Conservation (phyloP, 208 protist species). For the Leishmania turanica region DNA sequence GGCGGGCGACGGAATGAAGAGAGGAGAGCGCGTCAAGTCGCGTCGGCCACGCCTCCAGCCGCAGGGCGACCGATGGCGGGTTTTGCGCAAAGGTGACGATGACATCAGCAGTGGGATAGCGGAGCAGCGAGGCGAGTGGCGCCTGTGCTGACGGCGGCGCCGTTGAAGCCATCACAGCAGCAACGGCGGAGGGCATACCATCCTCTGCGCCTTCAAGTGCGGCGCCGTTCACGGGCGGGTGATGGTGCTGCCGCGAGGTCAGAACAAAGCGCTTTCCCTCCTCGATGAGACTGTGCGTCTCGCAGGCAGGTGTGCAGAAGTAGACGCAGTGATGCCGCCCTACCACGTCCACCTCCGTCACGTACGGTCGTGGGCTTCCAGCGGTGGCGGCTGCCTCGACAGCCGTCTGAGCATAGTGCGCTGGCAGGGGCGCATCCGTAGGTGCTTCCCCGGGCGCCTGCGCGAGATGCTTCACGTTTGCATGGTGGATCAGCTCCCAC, state of each 20-base stretch:
- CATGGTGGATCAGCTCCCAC: constrained; percentile 6
- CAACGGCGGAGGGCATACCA: not conserved
- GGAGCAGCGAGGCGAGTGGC: not conserved
- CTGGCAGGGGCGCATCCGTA: not conserved
- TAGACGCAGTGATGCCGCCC: constrained; percentile 17
- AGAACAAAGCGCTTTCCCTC: constrained; percentile 35
- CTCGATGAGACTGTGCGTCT: constrained; percentile 6
- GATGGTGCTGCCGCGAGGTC: not conserved
- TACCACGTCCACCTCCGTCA: constrained; percentile 20
- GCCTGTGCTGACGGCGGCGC: not conserved
- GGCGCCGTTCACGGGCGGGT: not conserved
- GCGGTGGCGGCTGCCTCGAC: not conserved
- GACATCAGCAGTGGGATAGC: constrained; percentile 13
- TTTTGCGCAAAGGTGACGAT: constrained; percentile 6
- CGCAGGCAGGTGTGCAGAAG: constrained; percentile 26
- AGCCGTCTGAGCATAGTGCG: not conserved
- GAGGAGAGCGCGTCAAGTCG: constrained; percentile 32
- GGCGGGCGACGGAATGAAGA: constrained; percentile 35
- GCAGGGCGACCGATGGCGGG: constrained; percentile 7
- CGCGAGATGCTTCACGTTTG: not conserved
- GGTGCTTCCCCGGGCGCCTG: not conserved
- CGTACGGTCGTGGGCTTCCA: not conserved
- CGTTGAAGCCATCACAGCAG: not conserved
- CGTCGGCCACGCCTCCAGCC: constrained; percentile 31
- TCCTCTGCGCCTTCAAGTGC: not conserved